Conservation (phyloP, 306 rosid genomes). For the Chamaecrista fasciculata region DNA sequence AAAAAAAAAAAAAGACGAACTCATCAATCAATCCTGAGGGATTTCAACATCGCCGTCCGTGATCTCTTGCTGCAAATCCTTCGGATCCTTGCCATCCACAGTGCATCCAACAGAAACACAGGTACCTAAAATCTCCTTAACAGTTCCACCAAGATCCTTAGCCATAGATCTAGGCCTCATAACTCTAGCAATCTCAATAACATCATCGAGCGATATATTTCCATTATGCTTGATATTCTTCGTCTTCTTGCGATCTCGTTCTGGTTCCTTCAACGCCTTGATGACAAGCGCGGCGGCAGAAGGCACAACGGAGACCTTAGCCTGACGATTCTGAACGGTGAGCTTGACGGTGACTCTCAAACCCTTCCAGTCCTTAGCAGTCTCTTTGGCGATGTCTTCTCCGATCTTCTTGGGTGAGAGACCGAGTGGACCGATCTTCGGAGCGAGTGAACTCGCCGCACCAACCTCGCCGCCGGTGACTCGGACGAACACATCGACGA, state of each 20-base stretch:
- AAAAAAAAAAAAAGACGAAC: slow-evolving; percentile 17
- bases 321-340: slow-evolving; percentile 84
- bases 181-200: slow-evolving; percentile 68
- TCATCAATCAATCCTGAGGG: slow-evolving; percentile 61
- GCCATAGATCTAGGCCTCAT: slow-evolving; percentile 82
- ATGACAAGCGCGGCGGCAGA: slow-evolving; percentile 83
- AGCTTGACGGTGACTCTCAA: slow-evolving; percentile 77
- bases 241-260: slow-evolving; percentile 72
- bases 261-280: slow-evolving; percentile 81
- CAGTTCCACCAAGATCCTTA: slow-evolving; percentile 59
- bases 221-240: slow-evolving; percentile 77
- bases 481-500: slow-evolving; percentile 71
- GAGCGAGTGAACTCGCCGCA: slow-evolving; percentile 87
- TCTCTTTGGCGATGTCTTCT: slow-evolving; percentile 85
- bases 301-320: slow-evolving; percentile 76
- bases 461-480: slow-evolving; percentile 90
- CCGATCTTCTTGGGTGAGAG: slow-evolving; percentile 89
- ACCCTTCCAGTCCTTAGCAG: slow-evolving; percentile 89
- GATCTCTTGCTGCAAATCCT: slow-evolving; percentile 75
- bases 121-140: slow-evolving; percentile 71
- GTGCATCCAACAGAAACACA: slow-evolving; percentile 87
- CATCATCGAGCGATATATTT: slow-evolving; percentile 75
- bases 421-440: slow-evolving; percentile 85
- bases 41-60: slow-evolving; percentile 70
- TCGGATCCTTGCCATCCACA: slow-evolving; percentile 73